Conservation (phyloP, 202 grass and related monocot genomes). For the Musa balbisiana region DNA sequence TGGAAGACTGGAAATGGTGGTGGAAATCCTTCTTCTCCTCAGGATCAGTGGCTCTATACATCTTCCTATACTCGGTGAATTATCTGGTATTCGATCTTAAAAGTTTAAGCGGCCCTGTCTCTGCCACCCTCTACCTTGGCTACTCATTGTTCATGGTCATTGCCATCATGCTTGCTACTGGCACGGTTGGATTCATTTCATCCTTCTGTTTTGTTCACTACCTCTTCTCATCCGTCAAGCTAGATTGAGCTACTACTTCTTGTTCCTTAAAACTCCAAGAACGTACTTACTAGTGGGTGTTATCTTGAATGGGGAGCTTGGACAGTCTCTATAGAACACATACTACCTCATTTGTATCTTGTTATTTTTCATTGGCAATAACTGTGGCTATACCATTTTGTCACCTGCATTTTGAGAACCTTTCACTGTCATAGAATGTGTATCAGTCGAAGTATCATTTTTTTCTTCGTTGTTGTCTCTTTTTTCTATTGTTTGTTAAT, state of each 20-base stretch:
- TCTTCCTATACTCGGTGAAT: conserved; percentile 90
- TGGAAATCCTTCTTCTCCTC: conserved; percentile 87
- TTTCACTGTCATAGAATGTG: neutral
- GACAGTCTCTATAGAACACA: neutral
- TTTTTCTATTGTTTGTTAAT: neutral
- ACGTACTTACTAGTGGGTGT: neutral
- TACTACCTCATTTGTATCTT: neutral
- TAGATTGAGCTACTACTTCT: conserved; percentile 41
- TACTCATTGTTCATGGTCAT: conserved; percentile 85
- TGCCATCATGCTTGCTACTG: conserved; percentile 71
- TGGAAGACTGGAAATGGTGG: conserved; percentile 96
- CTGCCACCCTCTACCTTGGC: conserved; percentile 73
- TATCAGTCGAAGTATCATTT: neutral
- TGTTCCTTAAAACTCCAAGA: neutral
- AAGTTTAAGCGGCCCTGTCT: conserved; percentile 76
- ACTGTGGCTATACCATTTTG: neutral
- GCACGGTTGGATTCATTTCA: conserved; percentile 69
- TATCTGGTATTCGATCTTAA: conserved; percentile 86
- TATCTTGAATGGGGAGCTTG: neutral
- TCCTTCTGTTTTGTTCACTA: conserved; percentile 80
- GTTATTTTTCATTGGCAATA: neutral
- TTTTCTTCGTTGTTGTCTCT: neutral
- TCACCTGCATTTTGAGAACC: neutral
- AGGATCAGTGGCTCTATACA: conserved; percentile 72
- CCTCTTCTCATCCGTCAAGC: conserved; percentile 84